These are phyloP conservation scores for Sphagnurus paluster DNA, from an alignment of 1,284 basidiomycete species.

Conservation along the genomic window DNA sequence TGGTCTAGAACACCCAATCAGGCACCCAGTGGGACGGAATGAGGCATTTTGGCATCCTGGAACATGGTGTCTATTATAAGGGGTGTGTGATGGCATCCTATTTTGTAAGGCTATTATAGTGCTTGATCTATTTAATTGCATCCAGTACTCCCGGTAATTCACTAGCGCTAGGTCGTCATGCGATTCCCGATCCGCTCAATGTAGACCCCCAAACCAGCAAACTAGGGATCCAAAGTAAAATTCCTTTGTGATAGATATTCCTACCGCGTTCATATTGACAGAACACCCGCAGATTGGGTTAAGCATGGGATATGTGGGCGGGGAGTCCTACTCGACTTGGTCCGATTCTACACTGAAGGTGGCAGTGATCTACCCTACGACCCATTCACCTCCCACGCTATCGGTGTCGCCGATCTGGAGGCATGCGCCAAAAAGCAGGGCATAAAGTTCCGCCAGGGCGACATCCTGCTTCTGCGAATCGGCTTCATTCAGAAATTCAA, in stretches of 20 bases:
- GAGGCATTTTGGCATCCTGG: conserved; percentile 57
- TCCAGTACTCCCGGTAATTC: too few species aligned
- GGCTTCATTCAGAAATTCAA: conserved; percentile 69
- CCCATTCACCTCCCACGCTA: conserved; percentile 58
- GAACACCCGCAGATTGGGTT: conserved; percentile 11
- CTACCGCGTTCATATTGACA: background rate
- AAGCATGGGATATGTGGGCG: conserved; percentile 15
- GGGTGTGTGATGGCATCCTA: conserved; percentile 39
- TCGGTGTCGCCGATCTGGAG: conserved; percentile 57
- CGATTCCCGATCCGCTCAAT: conserved; percentile 12
- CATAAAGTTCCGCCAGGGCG: conserved; percentile 54
- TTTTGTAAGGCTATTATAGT: background rate
- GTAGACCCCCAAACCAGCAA: conserved; percentile 7
- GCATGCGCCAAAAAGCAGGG: conserved; percentile 62
- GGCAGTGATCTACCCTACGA: conserved; percentile 50
- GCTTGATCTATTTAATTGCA: too few species aligned
- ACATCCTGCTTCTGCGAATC: conserved; percentile 58
- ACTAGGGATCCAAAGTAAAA: conserved; percentile 14
- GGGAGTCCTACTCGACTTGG: conserved; percentile 15
- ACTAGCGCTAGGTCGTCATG: conserved; percentile 8
- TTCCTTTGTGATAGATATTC: background rate
- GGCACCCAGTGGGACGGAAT: conserved; percentile 78
- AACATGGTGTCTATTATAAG: conserved; percentile 64
- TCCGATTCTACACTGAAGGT: conserved; percentile 6
- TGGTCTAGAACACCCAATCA: conserved; percentile 68